Evolutionary conservation across 257 asterid genomes (phyloP), one percentile per base, ranked within the genome.

Genomic region (Nicotiana benthamiana): DNA sequence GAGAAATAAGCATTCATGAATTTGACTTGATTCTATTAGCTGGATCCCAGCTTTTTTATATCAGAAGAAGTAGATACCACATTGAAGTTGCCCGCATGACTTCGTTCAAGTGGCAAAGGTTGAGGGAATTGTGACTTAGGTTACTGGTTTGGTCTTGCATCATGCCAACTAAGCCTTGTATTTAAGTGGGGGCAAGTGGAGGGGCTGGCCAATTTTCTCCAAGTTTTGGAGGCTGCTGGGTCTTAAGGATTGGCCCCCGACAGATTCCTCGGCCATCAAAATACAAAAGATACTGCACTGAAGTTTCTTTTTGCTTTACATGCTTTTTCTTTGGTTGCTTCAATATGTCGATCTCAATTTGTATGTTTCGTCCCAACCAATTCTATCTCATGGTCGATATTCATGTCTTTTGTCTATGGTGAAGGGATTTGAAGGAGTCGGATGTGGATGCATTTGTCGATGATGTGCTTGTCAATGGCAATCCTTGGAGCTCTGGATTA

Each of bases 391-490:
- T 74, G 26, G 9, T 64, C 22, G 9, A 0, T 27, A 54, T 13
- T 64, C 20, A 43, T 16, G n/a, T 26, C 18, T 48, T 64, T 70
- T 74, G 75, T 6, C 15, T 66, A 9, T 80, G 43, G 57, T 85
- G 81, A 88, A 96, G 99, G 93, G 93, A 91, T 64, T 83, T 96
- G 92, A 87, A 83, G 81, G 97, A 91, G 36, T 86, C 97, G 30
- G 93, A 94, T 28, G 91, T 94, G 80, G 95, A 91, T 75, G 81
- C 88, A 60, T 96, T 96, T 87, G 92, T 96, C 64, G 93, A 94
- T 80, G 97, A 92, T 86, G 98, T 92, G 82, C 91, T 96, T 75
- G 97, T 96, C 81, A 88, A 80, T 78, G 92, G 91, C 81, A 91
- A 91, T 77, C 85, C 96, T 30, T 95, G 98, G 98, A 79, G 80